These are phyloP conservation scores for Datura wrightii DNA, from an alignment of 257 asterid species.

Conservation along the genomic window DNA sequence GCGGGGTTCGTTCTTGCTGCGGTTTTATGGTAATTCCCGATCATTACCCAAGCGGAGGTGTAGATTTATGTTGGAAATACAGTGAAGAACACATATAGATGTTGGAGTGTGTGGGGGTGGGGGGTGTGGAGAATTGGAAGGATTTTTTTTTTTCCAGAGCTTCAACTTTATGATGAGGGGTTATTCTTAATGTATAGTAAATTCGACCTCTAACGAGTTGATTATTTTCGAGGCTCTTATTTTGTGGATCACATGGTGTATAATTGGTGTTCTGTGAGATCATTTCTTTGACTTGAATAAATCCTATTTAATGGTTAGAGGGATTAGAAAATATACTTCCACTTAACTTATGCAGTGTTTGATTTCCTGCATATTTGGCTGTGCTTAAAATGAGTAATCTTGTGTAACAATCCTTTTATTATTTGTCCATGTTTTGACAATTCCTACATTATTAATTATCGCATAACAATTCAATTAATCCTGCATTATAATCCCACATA, in stretches of 20 bases:
- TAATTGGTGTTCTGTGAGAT: not conserved
- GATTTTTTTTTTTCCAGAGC: slow-evolving; percentile 35
- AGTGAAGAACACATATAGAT: slow-evolving; percentile 21
- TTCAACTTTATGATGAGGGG: slow-evolving; percentile 35
- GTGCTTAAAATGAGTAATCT: too few species aligned
- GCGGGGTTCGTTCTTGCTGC: slow-evolving; percentile 41
- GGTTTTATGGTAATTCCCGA: slow-evolving; percentile 76
- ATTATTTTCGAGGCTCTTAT: slow-evolving; percentile 35
- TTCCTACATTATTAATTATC: too few species aligned
- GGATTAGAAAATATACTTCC: too few species aligned
- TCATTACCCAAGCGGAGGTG: slow-evolving; percentile 99
- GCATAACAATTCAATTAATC: too few species aligned
- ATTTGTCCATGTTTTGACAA: too few species aligned
- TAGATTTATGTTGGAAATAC: slow-evolving; percentile 47
- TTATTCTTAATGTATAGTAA: slow-evolving; percentile 47
- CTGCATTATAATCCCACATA: too few species aligned
- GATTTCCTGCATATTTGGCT: too few species aligned
- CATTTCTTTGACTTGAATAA: not conserved
- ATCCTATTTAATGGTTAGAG: too few species aligned
- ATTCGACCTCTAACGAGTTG: slow-evolving; percentile 36
- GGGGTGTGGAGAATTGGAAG: slow-evolving; percentile 35
- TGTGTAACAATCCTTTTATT: too few species aligned
- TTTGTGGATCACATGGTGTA: not conserved
- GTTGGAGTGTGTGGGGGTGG: not conserved
- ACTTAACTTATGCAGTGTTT: too few species aligned